A percentile compares a stretch with the other conserved stretches of the same genome.
These are phyloP conservation scores for Yamadazyma sp. DNA, from an alignment of 1,139 yeast genomes.

Conservation along the genomic window DNA sequence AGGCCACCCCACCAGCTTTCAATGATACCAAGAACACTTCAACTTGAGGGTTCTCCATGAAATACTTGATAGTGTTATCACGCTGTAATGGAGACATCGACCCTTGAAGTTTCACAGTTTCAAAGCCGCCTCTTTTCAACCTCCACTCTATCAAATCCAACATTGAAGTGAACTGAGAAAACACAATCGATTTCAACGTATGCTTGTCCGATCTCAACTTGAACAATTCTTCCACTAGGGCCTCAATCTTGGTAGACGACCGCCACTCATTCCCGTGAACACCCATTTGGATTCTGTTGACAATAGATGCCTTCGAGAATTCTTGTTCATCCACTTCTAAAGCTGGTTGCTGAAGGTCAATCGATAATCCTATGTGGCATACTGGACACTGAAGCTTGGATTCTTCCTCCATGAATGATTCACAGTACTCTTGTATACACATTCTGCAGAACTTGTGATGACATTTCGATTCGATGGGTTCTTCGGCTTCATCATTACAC, in stretches of 20 bases:
- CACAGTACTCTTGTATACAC: constrained; percentile 87
- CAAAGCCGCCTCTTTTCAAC: constrained; percentile 87
- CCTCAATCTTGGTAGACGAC: constrained; percentile 94
- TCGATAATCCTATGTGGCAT: constrained; percentile 88
- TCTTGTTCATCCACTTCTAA: constrained; percentile 68
- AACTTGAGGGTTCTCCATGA: constrained; percentile 88
- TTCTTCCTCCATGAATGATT: constrained; percentile 67
- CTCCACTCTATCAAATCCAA: constrained; percentile 95
- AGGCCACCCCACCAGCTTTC: constrained; percentile 98
- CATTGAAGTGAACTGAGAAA: constrained; percentile 96
- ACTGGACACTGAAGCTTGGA: constrained; percentile 83
- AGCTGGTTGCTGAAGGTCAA: constrained; percentile 86
- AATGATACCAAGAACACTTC: constrained; percentile 92
- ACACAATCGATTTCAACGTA: constrained; percentile 92
- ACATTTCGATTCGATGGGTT: constrained; percentile 91
- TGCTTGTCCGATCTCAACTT: constrained; percentile 80
- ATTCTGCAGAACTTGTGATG: constrained; percentile 91
- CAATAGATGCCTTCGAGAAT: constrained; percentile 78
- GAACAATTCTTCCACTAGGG: constrained; percentile 88
- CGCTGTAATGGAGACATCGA: constrained; percentile 96
- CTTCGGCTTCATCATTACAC: constrained; percentile 98
- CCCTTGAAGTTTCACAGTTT: constrained; percentile 91
- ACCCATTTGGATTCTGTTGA: constrained; percentile 80
- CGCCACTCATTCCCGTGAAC: constrained; percentile 77
- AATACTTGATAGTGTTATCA: constrained; percentile 84